A percentile compares a stretch with the other conserved stretches of the same genome.
Conservation (phyloP, 2,329 filamentous ascomycete genomes). For the Cercospora citrullina region DNA sequence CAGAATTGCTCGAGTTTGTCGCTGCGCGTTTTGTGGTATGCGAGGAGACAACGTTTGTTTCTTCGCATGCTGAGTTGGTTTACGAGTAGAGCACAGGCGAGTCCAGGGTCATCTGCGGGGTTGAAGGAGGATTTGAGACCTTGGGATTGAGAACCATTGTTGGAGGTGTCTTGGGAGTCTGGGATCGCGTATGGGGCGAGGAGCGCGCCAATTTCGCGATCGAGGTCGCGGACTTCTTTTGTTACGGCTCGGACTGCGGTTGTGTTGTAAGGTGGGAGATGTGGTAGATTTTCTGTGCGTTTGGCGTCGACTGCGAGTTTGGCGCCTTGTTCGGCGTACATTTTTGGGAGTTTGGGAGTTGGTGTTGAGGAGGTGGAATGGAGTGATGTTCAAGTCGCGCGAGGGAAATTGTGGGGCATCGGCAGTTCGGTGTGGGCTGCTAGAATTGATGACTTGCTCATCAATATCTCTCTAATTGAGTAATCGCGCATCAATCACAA, state of each 20-base stretch:
- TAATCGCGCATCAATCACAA: too few relatives aligned
- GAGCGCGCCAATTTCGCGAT: conserved; percentile 77
- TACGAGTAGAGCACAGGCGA: conserved; percentile 84
- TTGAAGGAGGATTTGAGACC: conserved; percentile 72
- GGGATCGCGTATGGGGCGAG: conserved; percentile 67
- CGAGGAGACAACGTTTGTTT: conserved; percentile 92
- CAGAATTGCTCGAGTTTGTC: conserved; percentile 92
- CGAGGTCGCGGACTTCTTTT: conserved; percentile 88
- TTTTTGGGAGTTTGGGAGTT: conserved; percentile 40
- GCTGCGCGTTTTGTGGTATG: conserved; percentile 86
- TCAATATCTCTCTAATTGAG: background rate
- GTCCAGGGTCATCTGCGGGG: conserved; percentile 76
- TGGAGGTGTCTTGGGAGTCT: conserved; percentile 49
- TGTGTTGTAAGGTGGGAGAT: conserved; percentile 88
- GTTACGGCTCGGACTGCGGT: conserved; percentile 85
- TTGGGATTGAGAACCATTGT: conserved; percentile 20
- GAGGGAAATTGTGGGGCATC: background rate
- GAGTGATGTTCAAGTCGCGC: background rate
- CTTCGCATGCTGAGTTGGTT: conserved; percentile 93
- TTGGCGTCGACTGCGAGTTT: conserved; percentile 97
- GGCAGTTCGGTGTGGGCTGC: background rate
- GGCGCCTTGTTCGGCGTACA: conserved; percentile 87
- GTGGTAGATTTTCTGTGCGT: conserved; percentile 79
- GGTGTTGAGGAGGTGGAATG: background rate
- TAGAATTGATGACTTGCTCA: too few relatives aligned